Evolutionary conservation across 352 stramenopile genomes (phyloP).

Genomic region (Plasmopara halstedii): DNA sequence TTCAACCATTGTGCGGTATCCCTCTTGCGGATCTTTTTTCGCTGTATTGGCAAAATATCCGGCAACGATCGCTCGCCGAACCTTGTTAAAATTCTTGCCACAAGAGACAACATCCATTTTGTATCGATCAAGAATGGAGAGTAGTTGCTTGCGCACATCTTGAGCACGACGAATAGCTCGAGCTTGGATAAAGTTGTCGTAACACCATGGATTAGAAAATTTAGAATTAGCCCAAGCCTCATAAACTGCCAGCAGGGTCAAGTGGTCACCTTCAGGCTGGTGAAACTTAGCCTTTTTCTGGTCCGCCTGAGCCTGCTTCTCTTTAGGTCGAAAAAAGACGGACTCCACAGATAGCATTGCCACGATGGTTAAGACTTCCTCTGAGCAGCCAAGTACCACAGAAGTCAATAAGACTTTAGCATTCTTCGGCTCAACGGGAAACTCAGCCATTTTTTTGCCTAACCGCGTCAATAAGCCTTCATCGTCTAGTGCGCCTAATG

Average conservation of each 20-base stretch:
- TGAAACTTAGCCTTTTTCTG: constrained; percentile 99
- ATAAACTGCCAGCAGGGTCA: constrained; percentile 97
- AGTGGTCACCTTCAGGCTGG: constrained; percentile 97
- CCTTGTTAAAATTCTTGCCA: constrained; percentile 95
- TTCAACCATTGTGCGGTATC: constrained; percentile 97
- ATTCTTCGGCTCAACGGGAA: constrained; percentile 98
- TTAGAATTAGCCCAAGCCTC: constrained; percentile 97
- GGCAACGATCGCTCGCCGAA: constrained; percentile 96
- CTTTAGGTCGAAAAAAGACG: constrained; percentile 97
- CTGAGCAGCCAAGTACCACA: constrained; percentile 95
- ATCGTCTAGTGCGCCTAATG: constrained; percentile 96
- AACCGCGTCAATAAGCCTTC: constrained; percentile 89
- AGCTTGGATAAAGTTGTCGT: constrained; percentile 99
- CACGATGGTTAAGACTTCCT: constrained; percentile 99
- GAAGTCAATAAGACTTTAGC: constrained; percentile 98
- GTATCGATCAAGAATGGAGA: constrained; percentile 98
- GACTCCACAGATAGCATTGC: constrained; percentile 98
- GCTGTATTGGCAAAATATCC: constrained; percentile 99
- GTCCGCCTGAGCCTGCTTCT: constrained; percentile 98
- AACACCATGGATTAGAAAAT: constrained; percentile 99
- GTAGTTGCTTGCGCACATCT: constrained; percentile 98
- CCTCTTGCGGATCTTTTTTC: constrained; percentile 99
- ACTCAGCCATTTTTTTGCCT: constrained; percentile 99
- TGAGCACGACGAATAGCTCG: constrained; percentile 94
- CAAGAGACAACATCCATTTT: constrained; percentile 97